Conservation (phyloP, 2,329 filamentous ascomycete genomes). For the Microascus cirrosus region DNA sequence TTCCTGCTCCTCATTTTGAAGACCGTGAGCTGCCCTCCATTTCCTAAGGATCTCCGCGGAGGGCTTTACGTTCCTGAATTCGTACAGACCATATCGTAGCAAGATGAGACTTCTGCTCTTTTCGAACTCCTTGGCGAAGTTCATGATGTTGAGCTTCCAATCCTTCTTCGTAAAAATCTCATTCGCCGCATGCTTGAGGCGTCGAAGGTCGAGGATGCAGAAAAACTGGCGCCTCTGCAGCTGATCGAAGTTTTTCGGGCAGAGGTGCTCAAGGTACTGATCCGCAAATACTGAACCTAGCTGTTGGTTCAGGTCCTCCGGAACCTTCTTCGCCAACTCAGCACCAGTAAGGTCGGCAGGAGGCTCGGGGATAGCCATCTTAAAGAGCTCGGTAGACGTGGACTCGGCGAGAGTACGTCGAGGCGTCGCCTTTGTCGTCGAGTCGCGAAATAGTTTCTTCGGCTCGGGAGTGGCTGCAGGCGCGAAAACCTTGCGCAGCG, state of each 20-base stretch:
- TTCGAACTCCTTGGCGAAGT: slow-evolving; percentile 54
- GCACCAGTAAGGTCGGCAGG: slow-evolving; percentile 45
- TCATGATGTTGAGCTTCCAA: slow-evolving; percentile 51
- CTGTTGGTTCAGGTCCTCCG: slow-evolving; percentile 36
- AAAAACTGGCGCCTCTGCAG: slow-evolving; percentile 51
- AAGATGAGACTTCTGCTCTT: slow-evolving; percentile 52
- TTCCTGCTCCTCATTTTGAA: slow-evolving; percentile 28
- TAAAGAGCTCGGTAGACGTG: slow-evolving; percentile 31
- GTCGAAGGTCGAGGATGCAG: slow-evolving; percentile 49
- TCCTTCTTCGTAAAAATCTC: slow-evolving; percentile 50
- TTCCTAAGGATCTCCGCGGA: slow-evolving; percentile 45
- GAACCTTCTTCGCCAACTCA: slow-evolving; percentile 39
- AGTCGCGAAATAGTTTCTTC: slow-evolving; percentile 29
- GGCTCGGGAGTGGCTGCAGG: slow-evolving; percentile 30
- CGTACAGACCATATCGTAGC: slow-evolving; percentile 49
- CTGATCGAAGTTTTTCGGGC: slow-evolving; percentile 45
- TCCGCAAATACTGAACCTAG: slow-evolving; percentile 46
- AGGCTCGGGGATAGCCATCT: slow-evolving; percentile 47
- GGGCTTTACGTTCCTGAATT: slow-evolving; percentile 51
- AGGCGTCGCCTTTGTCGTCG: slow-evolving; percentile 28
- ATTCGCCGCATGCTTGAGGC: slow-evolving; percentile 49
- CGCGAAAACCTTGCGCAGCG: slow-evolving; percentile 36
- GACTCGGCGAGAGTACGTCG: slow-evolving; percentile 1
- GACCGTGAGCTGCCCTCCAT: slow-evolving; percentile 45
- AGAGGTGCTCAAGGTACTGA: slow-evolving; percentile 45